phyloP scores from a whole-genome alignment of 306 rosid genomes.

The Sicyos edulis region DNA sequence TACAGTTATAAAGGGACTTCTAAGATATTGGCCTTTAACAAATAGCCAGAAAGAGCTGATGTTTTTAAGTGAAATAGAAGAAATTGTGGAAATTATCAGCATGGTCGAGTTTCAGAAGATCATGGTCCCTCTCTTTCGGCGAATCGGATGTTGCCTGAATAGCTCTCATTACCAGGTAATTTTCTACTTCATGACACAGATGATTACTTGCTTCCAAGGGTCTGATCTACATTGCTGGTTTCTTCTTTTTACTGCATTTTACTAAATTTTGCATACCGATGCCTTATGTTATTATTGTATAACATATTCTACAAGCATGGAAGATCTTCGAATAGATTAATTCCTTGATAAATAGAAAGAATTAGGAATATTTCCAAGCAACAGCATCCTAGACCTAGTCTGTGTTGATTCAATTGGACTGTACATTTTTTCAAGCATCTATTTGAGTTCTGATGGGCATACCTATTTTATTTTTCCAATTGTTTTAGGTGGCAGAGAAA shows the following conservation, averaged over 20 bases:
- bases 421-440: not conserved
- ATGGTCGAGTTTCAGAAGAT: constrained; percentile 80
- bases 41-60: constrained; percentile 97
- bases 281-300: not conserved
- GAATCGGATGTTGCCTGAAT: constrained; percentile 66
- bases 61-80: constrained; percentile 94
- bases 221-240: not conserved
- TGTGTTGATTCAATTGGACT: too few relatives aligned
- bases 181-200: not conserved
- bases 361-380: too few relatives aligned
- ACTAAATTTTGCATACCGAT: not conserved
- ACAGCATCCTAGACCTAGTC: too few relatives aligned
- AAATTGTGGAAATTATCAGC: constrained; percentile 78
- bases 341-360: too few relatives aligned
- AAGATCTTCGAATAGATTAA: not conserved
- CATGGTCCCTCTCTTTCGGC: constrained; percentile 74
- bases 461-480: constrained; percentile 2
- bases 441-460: not conserved
- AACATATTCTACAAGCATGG: constrained; percentile 5
- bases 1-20: constrained; percentile 66
- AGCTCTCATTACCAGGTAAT: constrained; percentile 89
- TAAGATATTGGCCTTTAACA: constrained; percentile 92
- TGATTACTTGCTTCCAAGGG: constrained; percentile 7
- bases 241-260: not conserved
- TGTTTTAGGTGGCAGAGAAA: constrained; percentile 78